Evolutionary conservation across 2,329 filamentous ascomycete genomes (phyloP).

Genomic region (Aspergillus sp.): DNA sequence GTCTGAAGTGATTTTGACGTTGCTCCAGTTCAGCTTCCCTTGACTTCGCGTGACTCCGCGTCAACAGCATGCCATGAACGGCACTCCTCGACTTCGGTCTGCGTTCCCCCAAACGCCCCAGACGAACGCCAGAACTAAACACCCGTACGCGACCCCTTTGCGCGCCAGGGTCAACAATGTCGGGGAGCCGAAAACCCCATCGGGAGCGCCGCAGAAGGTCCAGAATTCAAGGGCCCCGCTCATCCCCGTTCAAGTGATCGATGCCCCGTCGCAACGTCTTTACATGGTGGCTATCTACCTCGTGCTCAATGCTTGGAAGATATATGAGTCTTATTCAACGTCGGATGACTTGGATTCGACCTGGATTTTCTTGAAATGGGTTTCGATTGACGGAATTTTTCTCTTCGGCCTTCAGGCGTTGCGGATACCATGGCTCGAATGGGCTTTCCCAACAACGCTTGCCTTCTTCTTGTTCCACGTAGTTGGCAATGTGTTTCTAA

Average conservation of each 20-base stretch:
- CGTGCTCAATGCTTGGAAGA: slow-evolving; percentile 66
- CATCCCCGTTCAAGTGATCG: slow-evolving; percentile 71
- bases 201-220: slow-evolving; percentile 14
- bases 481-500: slow-evolving; percentile 70
- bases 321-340: slow-evolving; percentile 75
- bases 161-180: slow-evolving; percentile 16
- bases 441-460: slow-evolving; percentile 65
- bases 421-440: slow-evolving; percentile 93
- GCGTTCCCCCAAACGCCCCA: slow-evolving; percentile 69
- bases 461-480: slow-evolving; percentile 63
- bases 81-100: slow-evolving; percentile 72
- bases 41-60: slow-evolving; percentile 5
- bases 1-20: too few species aligned
- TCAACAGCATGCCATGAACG: slow-evolving; percentile 63
- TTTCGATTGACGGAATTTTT: slow-evolving; percentile 73
- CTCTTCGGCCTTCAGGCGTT: slow-evolving; percentile 79
- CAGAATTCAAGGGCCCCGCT: slow-evolving; percentile 45
- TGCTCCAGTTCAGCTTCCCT: neutral
- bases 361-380: slow-evolving; percentile 89
- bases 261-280: slow-evolving; percentile 82
- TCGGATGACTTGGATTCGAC: slow-evolving; percentile 81
- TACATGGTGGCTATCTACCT: slow-evolving; percentile 76
- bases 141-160: slow-evolving; percentile 19
- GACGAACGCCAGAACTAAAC: slow-evolving; percentile 32
- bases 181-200: slow-evolving; percentile 14